phyloP scores from a whole-genome alignment of 495 filamentous ascomycete species.

The Penicillium longicatenatum region DNA sequence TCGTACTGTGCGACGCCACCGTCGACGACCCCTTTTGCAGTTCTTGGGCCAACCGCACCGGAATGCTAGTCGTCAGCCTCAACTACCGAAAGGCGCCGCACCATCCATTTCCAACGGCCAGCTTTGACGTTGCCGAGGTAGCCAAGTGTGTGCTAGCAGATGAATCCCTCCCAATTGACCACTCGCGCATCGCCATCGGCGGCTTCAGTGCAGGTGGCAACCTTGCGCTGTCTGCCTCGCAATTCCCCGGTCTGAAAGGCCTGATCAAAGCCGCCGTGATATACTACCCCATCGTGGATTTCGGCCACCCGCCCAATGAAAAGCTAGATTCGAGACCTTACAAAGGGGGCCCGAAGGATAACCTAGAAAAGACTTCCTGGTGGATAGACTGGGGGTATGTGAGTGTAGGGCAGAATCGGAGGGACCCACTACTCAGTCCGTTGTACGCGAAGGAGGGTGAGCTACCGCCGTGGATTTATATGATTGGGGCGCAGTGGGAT shows the following conservation, averaged over 20 bases:
- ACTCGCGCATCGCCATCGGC: slow-evolving; percentile 32
- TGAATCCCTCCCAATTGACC: slow-evolving; percentile 33
- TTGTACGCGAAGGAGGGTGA: slow-evolving; percentile 31
- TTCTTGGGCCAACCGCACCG: slow-evolving; percentile 29
- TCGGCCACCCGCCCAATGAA: slow-evolving; percentile 21
- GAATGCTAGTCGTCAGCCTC: slow-evolving; percentile 38
- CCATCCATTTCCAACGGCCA: slow-evolving; percentile 32
- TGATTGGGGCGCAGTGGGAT: slow-evolving; percentile 34
- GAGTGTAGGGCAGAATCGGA: slow-evolving; percentile 27
- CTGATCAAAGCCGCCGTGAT: slow-evolving; percentile 31
- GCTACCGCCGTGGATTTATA: slow-evolving; percentile 34
- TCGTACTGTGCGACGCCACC: slow-evolving; percentile 26
- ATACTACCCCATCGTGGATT: slow-evolving; percentile 40
- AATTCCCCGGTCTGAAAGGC: slow-evolving; percentile 29
- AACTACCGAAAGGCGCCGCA: slow-evolving; percentile 39
- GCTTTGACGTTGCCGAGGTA: slow-evolving; percentile 28
- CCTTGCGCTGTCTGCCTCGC: slow-evolving; percentile 32
- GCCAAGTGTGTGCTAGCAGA: slow-evolving; percentile 43
- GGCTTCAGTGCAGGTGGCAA: slow-evolving; percentile 43
- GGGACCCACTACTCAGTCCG: slow-evolving; percentile 39
- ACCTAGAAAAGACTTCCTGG: slow-evolving; percentile 24
- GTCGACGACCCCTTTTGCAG: slow-evolving; percentile 36
- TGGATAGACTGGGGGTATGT: slow-evolving; percentile 38
- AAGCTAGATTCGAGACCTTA: slow-evolving; percentile 33
- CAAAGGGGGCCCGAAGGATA: slow-evolving; percentile 25